Conservation (phyloP, 805 yeast genomes). For the Nematodospora valgi region DNA sequence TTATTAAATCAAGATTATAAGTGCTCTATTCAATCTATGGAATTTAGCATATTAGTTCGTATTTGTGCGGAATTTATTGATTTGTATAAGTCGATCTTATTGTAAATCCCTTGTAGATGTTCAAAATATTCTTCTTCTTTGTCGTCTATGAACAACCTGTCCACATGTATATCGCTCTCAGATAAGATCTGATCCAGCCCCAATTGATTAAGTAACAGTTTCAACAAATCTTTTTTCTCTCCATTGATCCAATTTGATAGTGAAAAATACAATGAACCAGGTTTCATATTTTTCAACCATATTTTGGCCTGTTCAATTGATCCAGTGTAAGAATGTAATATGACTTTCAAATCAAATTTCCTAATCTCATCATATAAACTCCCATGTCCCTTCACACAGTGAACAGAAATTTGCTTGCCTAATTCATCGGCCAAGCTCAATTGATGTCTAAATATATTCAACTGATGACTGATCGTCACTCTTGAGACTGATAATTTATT, state of each 20-base stretch:
- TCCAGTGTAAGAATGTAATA: slow-evolving; percentile 86
- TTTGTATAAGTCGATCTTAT: slow-evolving; percentile 11
- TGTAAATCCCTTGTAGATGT: slow-evolving; percentile 20
- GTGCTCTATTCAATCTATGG: too few species aligned
- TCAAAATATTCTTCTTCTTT: slow-evolving; percentile 16
- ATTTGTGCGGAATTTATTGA: slow-evolving; percentile 6
- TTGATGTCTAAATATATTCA: slow-evolving; percentile 45
- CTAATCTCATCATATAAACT: slow-evolving; percentile 44
- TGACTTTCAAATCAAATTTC: slow-evolving; percentile 37
- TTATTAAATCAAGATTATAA: slow-evolving; percentile 86
- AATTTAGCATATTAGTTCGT: slow-evolving; percentile 11
- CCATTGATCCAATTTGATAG: slow-evolving; percentile 52
- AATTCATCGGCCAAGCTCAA: slow-evolving; percentile 51
- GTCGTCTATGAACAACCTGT: slow-evolving; percentile 14
- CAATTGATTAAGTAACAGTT: slow-evolving; percentile 15
- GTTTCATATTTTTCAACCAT: slow-evolving; percentile 36
- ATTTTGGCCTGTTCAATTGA: slow-evolving; percentile 61
- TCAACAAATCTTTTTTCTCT: slow-evolving; percentile 19
- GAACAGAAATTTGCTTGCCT: slow-evolving; percentile 63
- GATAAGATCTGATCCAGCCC: slow-evolving; percentile 23
- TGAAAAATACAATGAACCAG: slow-evolving; percentile 42
- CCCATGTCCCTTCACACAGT: slow-evolving; percentile 82
- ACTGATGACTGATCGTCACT: slow-evolving; percentile 68
- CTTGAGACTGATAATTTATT: slow-evolving; percentile 38
- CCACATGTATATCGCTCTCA: slow-evolving; percentile 37